Percentiles rank a stretch among this genome's conserved stretches.
Evolutionary conservation across 179 eudicot genomes (phyloP).

Genomic region (Vitellaria paradoxa): DNA sequence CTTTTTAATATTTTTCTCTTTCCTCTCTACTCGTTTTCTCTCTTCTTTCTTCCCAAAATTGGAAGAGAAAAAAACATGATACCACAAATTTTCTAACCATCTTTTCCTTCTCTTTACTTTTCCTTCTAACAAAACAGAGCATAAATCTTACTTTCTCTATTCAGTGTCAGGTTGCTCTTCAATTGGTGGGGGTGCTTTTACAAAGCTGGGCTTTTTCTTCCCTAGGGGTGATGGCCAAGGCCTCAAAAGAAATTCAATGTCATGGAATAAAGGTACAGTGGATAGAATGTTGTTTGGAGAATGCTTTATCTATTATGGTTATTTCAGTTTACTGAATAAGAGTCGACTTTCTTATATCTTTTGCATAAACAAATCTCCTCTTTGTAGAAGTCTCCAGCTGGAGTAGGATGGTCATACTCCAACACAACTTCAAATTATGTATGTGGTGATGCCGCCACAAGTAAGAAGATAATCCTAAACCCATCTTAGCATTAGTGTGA

Average conservation of each 20-base stretch:
- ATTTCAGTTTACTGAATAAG: background rate
- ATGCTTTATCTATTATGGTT: background rate
- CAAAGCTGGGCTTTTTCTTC: constrained; percentile 91
- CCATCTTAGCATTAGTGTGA: background rate
- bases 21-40: too few relatives aligned
- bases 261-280: constrained; percentile 85
- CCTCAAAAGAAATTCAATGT: constrained; percentile 63
- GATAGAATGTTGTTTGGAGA: background rate
- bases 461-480: constrained; percentile 26
- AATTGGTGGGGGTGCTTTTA: constrained; percentile 96
- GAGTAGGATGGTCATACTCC: constrained; percentile 99
- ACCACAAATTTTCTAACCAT: too few relatives aligned
- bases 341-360: background rate
- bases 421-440: constrained; percentile 82
- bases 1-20: too few relatives aligned
- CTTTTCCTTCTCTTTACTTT: too few relatives aligned
- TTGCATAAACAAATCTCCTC: constrained; percentile 79
- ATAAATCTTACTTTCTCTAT: background rate
- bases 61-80: too few relatives aligned
- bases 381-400: constrained; percentile 99
- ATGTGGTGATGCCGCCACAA: constrained; percentile 70
- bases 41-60: too few relatives aligned
- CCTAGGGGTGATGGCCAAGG: constrained; percentile 89
- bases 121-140: too few relatives aligned
- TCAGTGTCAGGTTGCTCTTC: constrained; percentile 99